A percentile compares a stretch with the other conserved stretches of the same genome.
Conservation (phyloP, 441 rosid genomes). For the Syzygium syzygioides region DNA sequence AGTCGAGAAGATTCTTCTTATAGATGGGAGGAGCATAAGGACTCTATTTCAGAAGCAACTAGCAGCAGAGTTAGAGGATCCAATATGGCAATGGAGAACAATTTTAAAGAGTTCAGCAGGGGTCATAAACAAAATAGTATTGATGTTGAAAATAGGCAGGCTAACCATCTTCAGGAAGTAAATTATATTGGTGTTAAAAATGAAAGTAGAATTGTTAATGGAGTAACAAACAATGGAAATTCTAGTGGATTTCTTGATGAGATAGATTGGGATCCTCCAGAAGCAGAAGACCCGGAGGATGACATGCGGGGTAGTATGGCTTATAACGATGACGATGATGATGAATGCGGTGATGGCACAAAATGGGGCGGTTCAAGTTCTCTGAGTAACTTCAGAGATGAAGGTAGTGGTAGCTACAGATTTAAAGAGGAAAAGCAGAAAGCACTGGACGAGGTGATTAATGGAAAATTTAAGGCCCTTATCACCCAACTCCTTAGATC, state of each 20-base stretch:
- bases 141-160: constrained; percentile 36
- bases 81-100: constrained; percentile 22
- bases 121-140: constrained; percentile 21
- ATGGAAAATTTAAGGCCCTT: constrained; percentile 60
- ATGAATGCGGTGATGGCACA: constrained; percentile 69
- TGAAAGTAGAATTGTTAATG: constrained; percentile 20
- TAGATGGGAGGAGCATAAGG: constrained; percentile 20
- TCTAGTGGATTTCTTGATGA: constrained; percentile 23
- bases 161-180: constrained; percentile 23
- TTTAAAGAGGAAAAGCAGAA: constrained; percentile 51
- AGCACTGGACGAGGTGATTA: constrained; percentile 55
- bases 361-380: constrained; percentile 65
- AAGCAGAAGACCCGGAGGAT: constrained; percentile 64
- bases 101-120: constrained; percentile 14
- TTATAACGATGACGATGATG: constrained; percentile 60
- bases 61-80: constrained; percentile 26
- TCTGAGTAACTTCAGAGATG: constrained; percentile 37
- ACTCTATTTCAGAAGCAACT: constrained; percentile 20
- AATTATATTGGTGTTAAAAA: constrained; percentile 15
- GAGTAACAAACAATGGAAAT: constrained; percentile 16
- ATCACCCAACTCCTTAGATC: constrained; percentile 60
- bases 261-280: constrained; percentile 86
- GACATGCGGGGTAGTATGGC: constrained; percentile 53
- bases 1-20: constrained; percentile 26
- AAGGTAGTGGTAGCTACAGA: constrained; percentile 27